Conservation (phyloP, 257 asterid genomes). For the Cinchona pubescens region DNA sequence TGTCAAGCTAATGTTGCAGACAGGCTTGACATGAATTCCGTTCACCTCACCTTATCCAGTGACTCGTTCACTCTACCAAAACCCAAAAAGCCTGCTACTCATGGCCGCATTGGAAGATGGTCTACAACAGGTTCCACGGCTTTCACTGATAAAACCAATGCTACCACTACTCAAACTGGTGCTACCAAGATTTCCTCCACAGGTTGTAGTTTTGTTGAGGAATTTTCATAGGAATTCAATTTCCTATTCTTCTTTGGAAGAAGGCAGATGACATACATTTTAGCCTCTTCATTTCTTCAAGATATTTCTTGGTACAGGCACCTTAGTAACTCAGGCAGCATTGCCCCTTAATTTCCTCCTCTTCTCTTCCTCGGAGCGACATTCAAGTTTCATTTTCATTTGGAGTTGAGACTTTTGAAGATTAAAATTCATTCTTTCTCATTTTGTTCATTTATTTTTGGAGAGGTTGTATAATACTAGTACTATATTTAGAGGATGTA, state of each 20-base stretch:
- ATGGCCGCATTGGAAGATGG: conserved; percentile 63
- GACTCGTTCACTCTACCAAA: conserved; percentile 59
- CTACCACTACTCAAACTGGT: conserved; percentile 36
- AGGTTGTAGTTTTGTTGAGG: conserved; percentile 38
- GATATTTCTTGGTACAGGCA: neutral
- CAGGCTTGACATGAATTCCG: conserved; percentile 71
- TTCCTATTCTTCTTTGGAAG: conserved; percentile 70
- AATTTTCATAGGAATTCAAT: conserved; percentile 77
- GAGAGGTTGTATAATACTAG: too few species aligned
- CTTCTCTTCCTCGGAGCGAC: neutral
- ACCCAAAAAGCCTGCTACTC: conserved; percentile 73
- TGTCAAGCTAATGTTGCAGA: conserved; percentile 68
- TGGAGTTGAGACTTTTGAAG: neutral
- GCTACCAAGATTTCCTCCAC: conserved; percentile 38
- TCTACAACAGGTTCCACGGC: conserved; percentile 49
- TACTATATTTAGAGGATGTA: too few species aligned
- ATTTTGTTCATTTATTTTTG: neutral
- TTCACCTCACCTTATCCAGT: conserved; percentile 57
- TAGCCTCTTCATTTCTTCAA: neutral
- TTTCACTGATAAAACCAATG: conserved; percentile 41
- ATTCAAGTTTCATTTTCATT: neutral
- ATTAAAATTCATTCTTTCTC: neutral
- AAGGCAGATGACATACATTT: conserved; percentile 48
- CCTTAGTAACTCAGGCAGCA: neutral
- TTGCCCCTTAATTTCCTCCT: neutral